Percentiles rank a stretch among this genome's conserved stretches.
Conservation (phyloP, 257 asterid genomes). For the Gentiana macrophylla region DNA sequence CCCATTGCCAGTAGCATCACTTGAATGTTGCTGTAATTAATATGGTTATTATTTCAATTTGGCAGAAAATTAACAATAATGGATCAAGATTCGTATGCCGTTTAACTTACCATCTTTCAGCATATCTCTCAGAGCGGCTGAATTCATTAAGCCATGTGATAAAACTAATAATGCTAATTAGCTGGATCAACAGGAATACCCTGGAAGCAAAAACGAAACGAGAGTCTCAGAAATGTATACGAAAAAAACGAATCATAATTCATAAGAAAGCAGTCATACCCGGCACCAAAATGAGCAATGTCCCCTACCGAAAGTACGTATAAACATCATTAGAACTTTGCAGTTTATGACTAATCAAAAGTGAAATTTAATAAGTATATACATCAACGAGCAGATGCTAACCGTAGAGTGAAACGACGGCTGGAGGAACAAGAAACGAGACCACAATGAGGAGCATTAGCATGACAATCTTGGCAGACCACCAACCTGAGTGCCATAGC, state of each 20-base stretch:
- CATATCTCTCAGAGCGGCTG: conserved; percentile 29
- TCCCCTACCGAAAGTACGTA: conserved; percentile 23
- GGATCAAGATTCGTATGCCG: background rate
- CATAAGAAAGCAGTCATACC: conserved; percentile 14
- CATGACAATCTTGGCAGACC: conserved; percentile 34
- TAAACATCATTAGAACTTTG: conserved; percentile 5
- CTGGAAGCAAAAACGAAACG: conserved; percentile 11
- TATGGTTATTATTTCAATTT: background rate
- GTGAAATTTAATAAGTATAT: background rate
- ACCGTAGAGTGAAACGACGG: conserved; percentile 31
- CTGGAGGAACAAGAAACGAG: conserved; percentile 32
- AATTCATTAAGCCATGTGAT: conserved; percentile 41
- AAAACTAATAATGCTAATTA: conserved; percentile 41
- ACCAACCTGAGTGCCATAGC: conserved; percentile 44
- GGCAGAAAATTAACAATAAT: too few relatives aligned
- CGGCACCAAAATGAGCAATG: conserved; percentile 50
- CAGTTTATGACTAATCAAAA: background rate
- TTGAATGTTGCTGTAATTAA: conserved; percentile 30
- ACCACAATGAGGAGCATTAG: conserved; percentile 20
- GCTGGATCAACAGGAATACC: conserved; percentile 41
- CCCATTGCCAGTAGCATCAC: conserved; percentile 35
- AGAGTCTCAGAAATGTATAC: too few relatives aligned
- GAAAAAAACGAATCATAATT: too few relatives aligned
- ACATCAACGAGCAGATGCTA: conserved; percentile 4
- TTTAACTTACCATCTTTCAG: conserved; percentile 32